Evolutionary conservation across 2,329 filamentous ascomycete species (phyloP).

Genomic region (Scleromitrula shiraiana): DNA sequence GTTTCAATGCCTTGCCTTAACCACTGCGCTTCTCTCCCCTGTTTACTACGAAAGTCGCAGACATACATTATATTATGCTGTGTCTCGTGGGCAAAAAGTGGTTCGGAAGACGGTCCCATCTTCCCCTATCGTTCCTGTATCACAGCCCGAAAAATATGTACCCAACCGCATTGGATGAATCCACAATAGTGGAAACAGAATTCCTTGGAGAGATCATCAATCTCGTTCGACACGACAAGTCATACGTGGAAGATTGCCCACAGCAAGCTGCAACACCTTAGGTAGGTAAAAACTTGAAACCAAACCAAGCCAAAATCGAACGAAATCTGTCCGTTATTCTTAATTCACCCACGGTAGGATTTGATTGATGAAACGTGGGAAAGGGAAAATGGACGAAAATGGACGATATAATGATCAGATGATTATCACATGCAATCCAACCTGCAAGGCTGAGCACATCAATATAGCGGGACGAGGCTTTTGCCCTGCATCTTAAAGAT

Average conservation of each 20-base stretch:
- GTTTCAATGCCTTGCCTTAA: not conserved
- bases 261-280: not conserved
- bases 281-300: too few species aligned
- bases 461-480: not conserved
- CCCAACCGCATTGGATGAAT: not conserved
- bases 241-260: constrained; percentile 6
- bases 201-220: constrained; percentile 10
- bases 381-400: not conserved
- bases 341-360: not conserved
- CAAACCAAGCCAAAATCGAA: too few species aligned
- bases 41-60: not conserved
- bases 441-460: constrained; percentile 9
- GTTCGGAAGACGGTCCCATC: not conserved
- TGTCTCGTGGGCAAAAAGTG: constrained; percentile 5
- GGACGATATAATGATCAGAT: constrained; percentile 1
- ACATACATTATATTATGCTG: constrained; percentile 1
- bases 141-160: not conserved
- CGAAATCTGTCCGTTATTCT: too few species aligned
- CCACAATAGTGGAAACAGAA: not conserved
- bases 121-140: not conserved
- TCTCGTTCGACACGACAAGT: constrained; percentile 19
- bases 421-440: constrained; percentile 2
- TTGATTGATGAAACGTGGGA: not conserved
- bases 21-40: not conserved
- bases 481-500: not conserved